phyloP scores from a whole-genome alignment of 2,329 filamentous ascomycete genomes.

The Fusarium ramigenum region DNA sequence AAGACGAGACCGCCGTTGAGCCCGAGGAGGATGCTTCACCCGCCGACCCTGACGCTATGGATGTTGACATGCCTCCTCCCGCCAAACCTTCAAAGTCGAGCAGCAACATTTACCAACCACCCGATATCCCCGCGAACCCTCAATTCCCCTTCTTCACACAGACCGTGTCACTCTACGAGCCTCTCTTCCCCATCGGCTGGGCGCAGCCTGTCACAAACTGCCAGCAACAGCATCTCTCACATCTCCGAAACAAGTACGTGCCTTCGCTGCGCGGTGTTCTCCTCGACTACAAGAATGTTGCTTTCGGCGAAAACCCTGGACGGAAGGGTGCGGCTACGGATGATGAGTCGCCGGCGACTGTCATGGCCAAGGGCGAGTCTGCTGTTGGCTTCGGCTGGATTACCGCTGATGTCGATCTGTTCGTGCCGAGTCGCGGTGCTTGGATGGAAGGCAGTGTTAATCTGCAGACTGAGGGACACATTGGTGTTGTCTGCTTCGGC shows the following conservation, averaged over 20 bases:
- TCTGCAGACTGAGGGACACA: conserved; percentile 86
- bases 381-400: conserved; percentile 88
- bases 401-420: conserved; percentile 86
- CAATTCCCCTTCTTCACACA: conserved; percentile 80
- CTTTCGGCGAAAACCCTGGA: conserved; percentile 69
- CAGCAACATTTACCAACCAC: conserved; percentile 50
- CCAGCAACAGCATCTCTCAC: conserved; percentile 78
- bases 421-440: conserved; percentile 77
- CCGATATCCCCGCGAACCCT: conserved; percentile 51
- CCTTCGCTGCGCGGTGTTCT: conserved; percentile 77
- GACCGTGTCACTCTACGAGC: conserved; percentile 82
- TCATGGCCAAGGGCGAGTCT: conserved; percentile 77
- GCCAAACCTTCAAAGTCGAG: conserved; percentile 42
- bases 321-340: conserved; percentile 57
- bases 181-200: conserved; percentile 77
- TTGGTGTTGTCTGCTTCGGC: conserved; percentile 90
- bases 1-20: conserved; percentile 20
- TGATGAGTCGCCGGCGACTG: conserved; percentile 57
- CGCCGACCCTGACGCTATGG: conserved; percentile 50
- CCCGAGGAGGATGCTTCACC: conserved; percentile 21
- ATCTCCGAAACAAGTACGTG: conserved; percentile 80
- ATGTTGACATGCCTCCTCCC: conserved; percentile 49
- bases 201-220: conserved; percentile 74
- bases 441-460: conserved; percentile 85
- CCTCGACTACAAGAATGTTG: conserved; percentile 75